Base-by-base conservation (phyloP, 2,329 filamentous ascomycete species). In the Coniochaeta sp. region DNA sequence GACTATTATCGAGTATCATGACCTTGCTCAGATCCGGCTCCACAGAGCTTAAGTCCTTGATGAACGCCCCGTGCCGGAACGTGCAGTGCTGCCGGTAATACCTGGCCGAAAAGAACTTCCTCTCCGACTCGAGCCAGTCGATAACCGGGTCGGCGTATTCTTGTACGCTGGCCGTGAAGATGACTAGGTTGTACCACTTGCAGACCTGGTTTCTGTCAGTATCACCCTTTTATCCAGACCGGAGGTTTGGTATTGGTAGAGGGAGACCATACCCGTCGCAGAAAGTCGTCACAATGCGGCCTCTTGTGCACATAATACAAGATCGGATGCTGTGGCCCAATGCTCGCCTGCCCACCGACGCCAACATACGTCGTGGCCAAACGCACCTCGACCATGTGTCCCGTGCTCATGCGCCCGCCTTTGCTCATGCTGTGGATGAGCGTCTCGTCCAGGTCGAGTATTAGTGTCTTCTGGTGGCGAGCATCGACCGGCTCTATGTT, bases 71-170 rank as follows among this genome's bases (percentile, higher is more conserved):
- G 68, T 97, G 95, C 59, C 95, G 85, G 71, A 91, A 92, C 24
- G 95, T 98, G 79, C 95, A 99, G 75, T 99, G 93, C 73, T 99
- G 95, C 60, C 95, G 86, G 75, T 99, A 99, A 77, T 95, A 98
- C 66, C 95, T 82, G 44, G 88, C 91, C 38, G 90, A 89, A 76
- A 99, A 99, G 78, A 91, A 98, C 76, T 98, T 98, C 69, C 93
- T 87, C 76, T 99, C 95, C 66, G 91, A 88, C 76, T 99, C 95
- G 62, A 99, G 83, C 92, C 93, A 98, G 80, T 99, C 95, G 71
- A 99, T 98, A 60, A 99, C 95, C 0, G 95, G 95, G 73, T 99
- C 95, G 61, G 95, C 95, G 70, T 99, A 99, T 74, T 99, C 95
- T 73, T 99, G 95, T 40, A 99, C 95, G 22, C 92, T 96, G 2